Conservation (phyloP, 805 yeast genomes). For the Clavispora phyllophila region DNA sequence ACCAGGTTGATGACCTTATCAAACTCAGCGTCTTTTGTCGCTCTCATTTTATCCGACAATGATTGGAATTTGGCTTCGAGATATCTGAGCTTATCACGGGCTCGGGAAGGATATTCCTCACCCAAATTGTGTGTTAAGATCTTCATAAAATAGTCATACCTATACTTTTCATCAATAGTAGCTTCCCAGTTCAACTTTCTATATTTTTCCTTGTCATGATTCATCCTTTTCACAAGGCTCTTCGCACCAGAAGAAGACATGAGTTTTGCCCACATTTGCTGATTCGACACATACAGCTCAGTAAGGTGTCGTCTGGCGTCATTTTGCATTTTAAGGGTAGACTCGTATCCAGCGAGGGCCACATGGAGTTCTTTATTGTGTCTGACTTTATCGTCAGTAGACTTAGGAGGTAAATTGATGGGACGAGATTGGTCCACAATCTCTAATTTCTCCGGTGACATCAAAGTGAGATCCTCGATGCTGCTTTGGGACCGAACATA, state of each 20-base stretch:
- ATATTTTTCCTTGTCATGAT: slow-evolving; percentile 24
- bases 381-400: slow-evolving; percentile 42
- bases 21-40: slow-evolving; percentile 32
- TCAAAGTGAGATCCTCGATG: slow-evolving; percentile 25
- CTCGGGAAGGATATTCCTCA: slow-evolving; percentile 7
- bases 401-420: slow-evolving; percentile 67
- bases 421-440: slow-evolving; percentile 61
- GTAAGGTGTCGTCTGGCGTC: slow-evolving; percentile 18
- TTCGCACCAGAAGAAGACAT: slow-evolving; percentile 16
- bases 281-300: slow-evolving; percentile 17
- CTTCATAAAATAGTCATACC: slow-evolving; percentile 25
- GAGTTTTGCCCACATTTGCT: slow-evolving; percentile 25
- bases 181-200: slow-evolving; percentile 37
- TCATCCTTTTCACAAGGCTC: slow-evolving; percentile 22
- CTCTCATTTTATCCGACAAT: slow-evolving; percentile 25
- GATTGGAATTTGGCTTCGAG: slow-evolving; percentile 19
- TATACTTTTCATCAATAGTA: slow-evolving; percentile 21
- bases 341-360: slow-evolving; percentile 37
- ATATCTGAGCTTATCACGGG: slow-evolving; percentile 15
- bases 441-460: slow-evolving; percentile 57
- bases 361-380: slow-evolving; percentile 55
- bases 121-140: slow-evolving; percentile 17
- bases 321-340: slow-evolving; percentile 20
- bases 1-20: slow-evolving; percentile 20
- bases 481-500: slow-evolving; percentile 36